phyloP scores from a whole-genome alignment of 495 filamentous ascomycete genomes.

The Cladorrhinum samala region DNA sequence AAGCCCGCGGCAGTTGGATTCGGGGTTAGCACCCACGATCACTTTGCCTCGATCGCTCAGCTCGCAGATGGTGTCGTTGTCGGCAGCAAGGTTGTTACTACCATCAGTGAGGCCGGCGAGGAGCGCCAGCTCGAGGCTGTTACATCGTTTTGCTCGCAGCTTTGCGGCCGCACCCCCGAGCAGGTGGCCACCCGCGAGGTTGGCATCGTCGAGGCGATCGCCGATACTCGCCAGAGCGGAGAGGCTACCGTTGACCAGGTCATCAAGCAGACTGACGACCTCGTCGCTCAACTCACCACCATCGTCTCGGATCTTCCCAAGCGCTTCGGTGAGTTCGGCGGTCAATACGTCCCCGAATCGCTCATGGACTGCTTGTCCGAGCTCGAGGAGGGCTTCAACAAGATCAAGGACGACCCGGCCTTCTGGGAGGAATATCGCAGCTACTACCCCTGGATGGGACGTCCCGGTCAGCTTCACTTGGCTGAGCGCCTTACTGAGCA shows the following conservation, averaged over 20 bases:
- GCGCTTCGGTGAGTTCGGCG: constrained; percentile 93
- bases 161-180: constrained; percentile 59
- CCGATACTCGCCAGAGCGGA: constrained; percentile 47
- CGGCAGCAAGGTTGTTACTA: constrained; percentile 85
- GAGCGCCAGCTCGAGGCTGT: constrained; percentile 69
- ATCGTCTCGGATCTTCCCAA: constrained; percentile 59
- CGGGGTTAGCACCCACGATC: constrained; percentile 90
- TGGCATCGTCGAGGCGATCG: constrained; percentile 58
- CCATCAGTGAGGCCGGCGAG: constrained; percentile 61
- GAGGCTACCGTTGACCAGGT: constrained; percentile 49
- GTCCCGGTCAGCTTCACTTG: constrained; percentile 83
- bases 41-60: constrained; percentile 78
- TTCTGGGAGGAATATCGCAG: constrained; percentile 98
- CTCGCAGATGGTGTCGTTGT: constrained; percentile 96
- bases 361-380: constrained; percentile 94
- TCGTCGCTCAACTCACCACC: constrained; percentile 40
- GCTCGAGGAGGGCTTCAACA: constrained; percentile 86
- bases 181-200: constrained; percentile 49
- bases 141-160: constrained; percentile 75
- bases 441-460: constrained; percentile 97
- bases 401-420: constrained; percentile 71
- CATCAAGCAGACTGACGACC: constrained; percentile 36
- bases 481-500: constrained; percentile 83
- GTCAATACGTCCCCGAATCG: constrained; percentile 97
- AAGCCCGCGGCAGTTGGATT: constrained; percentile 89